Base-by-base conservation (phyloP, 2,329 filamentous ascomycete species). In the Amesomyces nigricolor region DNA sequence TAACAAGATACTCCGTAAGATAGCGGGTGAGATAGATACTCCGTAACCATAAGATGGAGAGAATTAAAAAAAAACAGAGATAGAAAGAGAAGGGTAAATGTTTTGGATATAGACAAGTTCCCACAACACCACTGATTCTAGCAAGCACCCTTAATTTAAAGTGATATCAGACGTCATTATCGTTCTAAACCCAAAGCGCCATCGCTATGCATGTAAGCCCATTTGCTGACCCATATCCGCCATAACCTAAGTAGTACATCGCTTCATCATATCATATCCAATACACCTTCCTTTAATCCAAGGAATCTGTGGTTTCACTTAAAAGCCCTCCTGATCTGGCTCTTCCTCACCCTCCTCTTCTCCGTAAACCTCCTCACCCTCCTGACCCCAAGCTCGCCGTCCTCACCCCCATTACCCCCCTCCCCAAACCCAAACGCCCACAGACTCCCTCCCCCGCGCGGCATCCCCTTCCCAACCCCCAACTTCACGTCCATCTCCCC, bases 401-500 rank as follows among this genome's bases (percentile, higher is more conserved):
- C 75, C 13, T 32, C 60, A 37, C 50, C 63, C 26, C 64, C 64
- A 35, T 57, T 46, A 4, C 10, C 42, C 62, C 26, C 59, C 61
- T 54, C 70, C 58, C 64, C 77, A 62, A 73, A 67, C 39, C 75
- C 75, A 57, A 83, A 76, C 51, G 70, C 73, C 80, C 80, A 83
- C 51, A 73, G 64, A 30, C 75, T 80, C 69, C 77, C 78, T 54
- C 71, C 77, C 61, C 71, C 74, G 51, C 67, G 65, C 5, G 51
- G 47, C 53, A 72, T 66, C 44, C 70, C 68, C 17, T 46, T 47
- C 32, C 75, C 72, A 43, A 81, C 75, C 49, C 89, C 84, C 2
- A 96, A 73, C 42, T 87, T 76, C 0, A 80, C 83, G 19, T 86
- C 78, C 17, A 96, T 78, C 61, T 91, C 86, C 0, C 75, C 75